Evolutionary conservation across 345 rosid genomes (phyloP).

Genomic region (Melastoma malabathricum): DNA sequence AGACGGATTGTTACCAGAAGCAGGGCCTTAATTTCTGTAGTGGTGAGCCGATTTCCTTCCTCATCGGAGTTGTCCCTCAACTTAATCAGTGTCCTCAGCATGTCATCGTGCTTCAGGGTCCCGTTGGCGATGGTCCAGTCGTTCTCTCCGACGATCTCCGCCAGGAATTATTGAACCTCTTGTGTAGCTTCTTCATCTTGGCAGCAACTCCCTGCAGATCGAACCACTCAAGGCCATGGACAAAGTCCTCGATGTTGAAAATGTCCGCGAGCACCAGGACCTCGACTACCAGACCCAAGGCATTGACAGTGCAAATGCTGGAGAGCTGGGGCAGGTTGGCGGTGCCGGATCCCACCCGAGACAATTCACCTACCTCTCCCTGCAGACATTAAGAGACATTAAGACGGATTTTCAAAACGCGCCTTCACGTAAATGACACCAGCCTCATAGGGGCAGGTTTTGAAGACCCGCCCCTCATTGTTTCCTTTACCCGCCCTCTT

Average conservation of each 20-base stretch:
- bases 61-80: conserved; percentile 31
- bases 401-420: too few species aligned
- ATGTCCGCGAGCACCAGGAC: conserved; percentile 73
- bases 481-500: too few species aligned
- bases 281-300: conserved; percentile 82
- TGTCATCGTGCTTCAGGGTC: conserved; percentile 16
- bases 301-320: conserved; percentile 56
- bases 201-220: conserved; percentile 73
- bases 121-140: conserved; percentile 15
- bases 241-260: conserved; percentile 73
- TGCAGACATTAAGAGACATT: conserved; percentile 4
- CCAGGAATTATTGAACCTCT: conserved; percentile 60
- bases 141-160: conserved; percentile 50
- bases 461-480: too few species aligned
- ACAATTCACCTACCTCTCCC: conserved; percentile 55
- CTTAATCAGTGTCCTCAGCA: conserved; percentile 55
- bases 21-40: conserved; percentile 77
- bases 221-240: conserved; percentile 66
- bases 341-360: conserved; percentile 10
- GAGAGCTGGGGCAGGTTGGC: conserved; percentile 55
- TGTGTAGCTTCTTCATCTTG: conserved; percentile 82
- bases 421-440: too few species aligned
- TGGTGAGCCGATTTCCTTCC: conserved; percentile 49
- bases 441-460: too few species aligned
- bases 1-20: conserved; percentile 32